Evolutionary conservation across 2,329 filamentous ascomycete species (phyloP).

Genomic region (Mollisia scopiformis): DNA sequence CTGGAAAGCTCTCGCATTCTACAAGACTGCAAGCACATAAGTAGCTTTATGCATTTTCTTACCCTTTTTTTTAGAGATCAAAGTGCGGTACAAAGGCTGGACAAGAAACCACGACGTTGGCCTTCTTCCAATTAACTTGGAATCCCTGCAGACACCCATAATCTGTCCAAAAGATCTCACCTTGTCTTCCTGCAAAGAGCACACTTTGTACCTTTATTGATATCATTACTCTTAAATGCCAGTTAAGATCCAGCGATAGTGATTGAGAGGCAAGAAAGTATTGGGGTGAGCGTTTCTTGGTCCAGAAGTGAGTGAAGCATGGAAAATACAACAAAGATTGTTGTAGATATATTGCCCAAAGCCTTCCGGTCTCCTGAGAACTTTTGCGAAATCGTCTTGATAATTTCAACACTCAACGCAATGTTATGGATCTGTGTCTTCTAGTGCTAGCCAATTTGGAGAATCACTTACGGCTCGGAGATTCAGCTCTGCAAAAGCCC

Average conservation of each 20-base stretch:
- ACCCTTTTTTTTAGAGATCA: neutral
- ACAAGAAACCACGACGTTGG: conserved; percentile 5
- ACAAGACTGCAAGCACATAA: neutral
- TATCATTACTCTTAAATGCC: neutral
- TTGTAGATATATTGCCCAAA: neutral
- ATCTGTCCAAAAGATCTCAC: conserved; percentile 1
- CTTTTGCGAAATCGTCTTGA: neutral
- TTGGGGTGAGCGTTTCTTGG: neutral
- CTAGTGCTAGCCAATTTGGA: neutral
- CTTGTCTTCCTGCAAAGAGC: neutral
- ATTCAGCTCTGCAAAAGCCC: too few relatives aligned
- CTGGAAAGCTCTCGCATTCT: neutral
- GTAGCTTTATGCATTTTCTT: neutral
- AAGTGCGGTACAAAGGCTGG: conserved; percentile 13
- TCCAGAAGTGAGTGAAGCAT: neutral
- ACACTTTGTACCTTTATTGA: neutral
- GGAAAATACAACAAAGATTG: conserved; percentile 11
- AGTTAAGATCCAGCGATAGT: neutral
- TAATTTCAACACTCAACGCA: neutral
- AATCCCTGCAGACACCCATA: conserved; percentile 22
- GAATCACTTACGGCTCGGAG: too few relatives aligned
- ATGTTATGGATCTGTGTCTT: neutral
- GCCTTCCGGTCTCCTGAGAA: neutral
- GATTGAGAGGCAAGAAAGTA: neutral
- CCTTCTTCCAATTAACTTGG: neutral